These are phyloP conservation scores for Helotiales sp. DNA, from an alignment of 2,329 filamentous ascomycete species.

Conservation along the genomic window DNA sequence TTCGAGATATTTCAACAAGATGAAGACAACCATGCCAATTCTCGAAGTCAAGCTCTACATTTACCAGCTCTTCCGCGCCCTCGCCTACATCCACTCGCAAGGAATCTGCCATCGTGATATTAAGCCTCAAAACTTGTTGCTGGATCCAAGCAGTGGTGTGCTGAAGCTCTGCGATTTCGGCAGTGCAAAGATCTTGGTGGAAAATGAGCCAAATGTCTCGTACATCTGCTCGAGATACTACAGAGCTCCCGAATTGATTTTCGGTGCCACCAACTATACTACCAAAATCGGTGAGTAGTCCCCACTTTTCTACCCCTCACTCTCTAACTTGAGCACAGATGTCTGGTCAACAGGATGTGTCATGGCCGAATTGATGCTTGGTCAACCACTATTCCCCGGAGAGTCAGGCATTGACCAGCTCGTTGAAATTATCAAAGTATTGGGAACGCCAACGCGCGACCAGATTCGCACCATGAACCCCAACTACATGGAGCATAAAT, in stretches of 20 bases:
- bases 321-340: conserved; percentile 55
- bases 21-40: conserved; percentile 99
- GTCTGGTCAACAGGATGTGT: conserved; percentile 99
- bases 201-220: conserved; percentile 98
- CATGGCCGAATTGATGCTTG: conserved; percentile 99
- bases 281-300: conserved; percentile 89
- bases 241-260: conserved; percentile 95
- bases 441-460: conserved; percentile 93
- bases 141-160: conserved; percentile 88
- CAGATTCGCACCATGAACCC: conserved; percentile 99
- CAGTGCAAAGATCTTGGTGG: conserved; percentile 96
- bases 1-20: conserved; percentile 98
- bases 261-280: conserved; percentile 98
- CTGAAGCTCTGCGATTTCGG: conserved; percentile 99
- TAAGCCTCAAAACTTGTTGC: conserved; percentile 95
- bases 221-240: conserved; percentile 99
- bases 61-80: conserved; percentile 96
- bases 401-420: conserved; percentile 98
- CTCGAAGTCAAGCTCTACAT: conserved; percentile 99
- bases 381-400: conserved; percentile 94
- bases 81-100: conserved; percentile 98
- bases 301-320: conserved; percentile 9
- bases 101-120: conserved; percentile 99
- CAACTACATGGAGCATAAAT: conserved; percentile 99
- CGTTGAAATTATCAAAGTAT: conserved; percentile 98